Conservation (phyloP, 495 filamentous ascomycete species). For the Beverwykella pulmonaria region DNA sequence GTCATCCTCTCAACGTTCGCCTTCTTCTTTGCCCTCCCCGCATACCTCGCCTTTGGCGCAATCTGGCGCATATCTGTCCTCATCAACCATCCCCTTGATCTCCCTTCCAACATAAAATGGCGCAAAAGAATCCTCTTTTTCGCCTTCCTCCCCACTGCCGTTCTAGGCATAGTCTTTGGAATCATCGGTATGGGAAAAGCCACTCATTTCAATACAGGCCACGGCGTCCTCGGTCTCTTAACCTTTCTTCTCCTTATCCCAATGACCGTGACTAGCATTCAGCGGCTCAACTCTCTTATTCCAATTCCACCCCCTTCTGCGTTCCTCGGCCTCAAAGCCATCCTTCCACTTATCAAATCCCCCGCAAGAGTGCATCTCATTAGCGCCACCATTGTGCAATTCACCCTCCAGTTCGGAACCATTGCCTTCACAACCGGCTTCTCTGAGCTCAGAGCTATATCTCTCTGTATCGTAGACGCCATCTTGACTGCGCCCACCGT, state of each 20-base stretch:
- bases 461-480: constrained; percentile 18
- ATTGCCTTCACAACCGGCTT: background rate
- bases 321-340: background rate
- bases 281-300: constrained; percentile 1
- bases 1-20: constrained; percentile 6
- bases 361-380: constrained; percentile 1
- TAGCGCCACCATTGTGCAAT: background rate
- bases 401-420: constrained; percentile 9
- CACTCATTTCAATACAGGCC: constrained; percentile 3
- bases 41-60: constrained; percentile 16
- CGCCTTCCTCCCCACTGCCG: constrained; percentile 1
- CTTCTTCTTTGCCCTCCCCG: constrained; percentile 23
- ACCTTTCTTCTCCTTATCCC: constrained; percentile 5
- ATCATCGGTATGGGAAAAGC: constrained; percentile 14
- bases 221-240: constrained; percentile 18
- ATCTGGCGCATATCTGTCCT: constrained; percentile 9
- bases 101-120: constrained; percentile 16
- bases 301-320: background rate
- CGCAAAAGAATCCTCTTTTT: constrained; percentile 8
- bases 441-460: background rate
- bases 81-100: constrained; percentile 4
- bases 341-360: background rate
- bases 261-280: background rate
- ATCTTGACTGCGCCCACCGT: constrained; percentile 14
- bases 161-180: constrained; percentile 9